These are phyloP conservation scores for Perkinsus olseni DNA, from an alignment of 169 alveolate genomes.

Conservation along the genomic window DNA sequence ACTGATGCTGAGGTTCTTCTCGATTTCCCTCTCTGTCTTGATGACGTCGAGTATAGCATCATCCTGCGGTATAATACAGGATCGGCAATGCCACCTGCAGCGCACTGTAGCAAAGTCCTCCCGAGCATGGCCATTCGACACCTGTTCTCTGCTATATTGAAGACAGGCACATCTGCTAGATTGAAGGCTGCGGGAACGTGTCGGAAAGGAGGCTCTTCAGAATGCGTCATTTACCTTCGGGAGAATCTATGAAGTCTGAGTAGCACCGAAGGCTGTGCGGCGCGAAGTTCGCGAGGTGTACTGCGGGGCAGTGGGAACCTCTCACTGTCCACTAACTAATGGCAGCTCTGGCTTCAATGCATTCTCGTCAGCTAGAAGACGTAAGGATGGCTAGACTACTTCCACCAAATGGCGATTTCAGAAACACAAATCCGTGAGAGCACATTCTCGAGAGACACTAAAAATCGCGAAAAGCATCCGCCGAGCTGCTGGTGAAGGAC, in stretches of 20 bases:
- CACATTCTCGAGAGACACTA: background rate
- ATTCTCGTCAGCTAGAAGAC: too few species aligned
- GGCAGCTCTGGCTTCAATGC: too few species aligned
- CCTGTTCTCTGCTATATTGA: background rate
- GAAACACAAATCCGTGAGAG: background rate
- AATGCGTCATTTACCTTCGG: background rate
- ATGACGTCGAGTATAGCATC: background rate
- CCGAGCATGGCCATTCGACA: background rate
- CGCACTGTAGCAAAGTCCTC: background rate
- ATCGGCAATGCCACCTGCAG: background rate
- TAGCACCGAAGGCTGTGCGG: background rate
- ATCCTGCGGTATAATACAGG: background rate
- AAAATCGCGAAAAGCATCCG: background rate
- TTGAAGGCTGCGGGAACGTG: background rate
- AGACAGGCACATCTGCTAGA: background rate
- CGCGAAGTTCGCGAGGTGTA: too few species aligned
- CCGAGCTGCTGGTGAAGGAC: background rate
- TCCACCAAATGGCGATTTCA: background rate
- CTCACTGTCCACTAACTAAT: too few species aligned
- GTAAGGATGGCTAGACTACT: too few species aligned
- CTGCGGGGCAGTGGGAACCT: too few species aligned
- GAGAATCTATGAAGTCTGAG: background rate
- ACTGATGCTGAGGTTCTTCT: background rate
- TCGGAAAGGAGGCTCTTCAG: background rate
- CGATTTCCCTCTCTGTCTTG: background rate